Base-by-base conservation (phyloP, 352 stramenopile species). In the Phytophthora europaea region DNA sequence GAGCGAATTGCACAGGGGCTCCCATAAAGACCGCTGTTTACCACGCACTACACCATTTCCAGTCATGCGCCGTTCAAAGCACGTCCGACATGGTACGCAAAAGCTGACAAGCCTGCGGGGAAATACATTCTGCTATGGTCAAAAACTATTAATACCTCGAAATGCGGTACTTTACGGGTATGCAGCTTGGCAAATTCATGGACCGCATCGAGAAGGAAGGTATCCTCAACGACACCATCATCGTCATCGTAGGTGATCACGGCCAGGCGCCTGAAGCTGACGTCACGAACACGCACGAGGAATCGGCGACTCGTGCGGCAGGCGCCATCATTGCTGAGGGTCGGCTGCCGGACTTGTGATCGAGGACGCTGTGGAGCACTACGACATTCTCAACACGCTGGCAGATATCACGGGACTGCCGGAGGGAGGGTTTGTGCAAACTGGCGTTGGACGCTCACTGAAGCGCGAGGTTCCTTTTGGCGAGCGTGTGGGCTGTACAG, bases 41-140 rank as follows among this genome's bases (percentile, higher is more conserved):
- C 81, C 31, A 90, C 80, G n/a, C 79, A 87, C 61, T 90, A 87
- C 70, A 87, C 80, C 20, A 90, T 90, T 68, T 87, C 79, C 9
- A 89, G 79, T 38, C 83, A 90, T 61, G 71, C 33, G 58, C 77
- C 59, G 76, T 80, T 63, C 34, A 55, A 57, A 60, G 78, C 6
- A 61, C 67, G 68, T 2, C 77, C 83, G 0, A 61, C 70, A 40
- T 88, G 83, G 83, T 87, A 84, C 56, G 38, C 78, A 0, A 28
- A 76, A 67, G 83, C 62, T 1, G 64, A 61, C 7, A 78, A 90
- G 16, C 84, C 82, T 0, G 79, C 10, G 78, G 75, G 8, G 13
- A 69, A 3, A 73, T 84, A 50, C 69, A 78, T 36, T 63, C 60
- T 0, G 59, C 82, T 55, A 62, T 87, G 9, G 65, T 85, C 13